Base-by-base conservation (phyloP, 1,139 yeast species). In the Blastobotrys apis region DNA sequence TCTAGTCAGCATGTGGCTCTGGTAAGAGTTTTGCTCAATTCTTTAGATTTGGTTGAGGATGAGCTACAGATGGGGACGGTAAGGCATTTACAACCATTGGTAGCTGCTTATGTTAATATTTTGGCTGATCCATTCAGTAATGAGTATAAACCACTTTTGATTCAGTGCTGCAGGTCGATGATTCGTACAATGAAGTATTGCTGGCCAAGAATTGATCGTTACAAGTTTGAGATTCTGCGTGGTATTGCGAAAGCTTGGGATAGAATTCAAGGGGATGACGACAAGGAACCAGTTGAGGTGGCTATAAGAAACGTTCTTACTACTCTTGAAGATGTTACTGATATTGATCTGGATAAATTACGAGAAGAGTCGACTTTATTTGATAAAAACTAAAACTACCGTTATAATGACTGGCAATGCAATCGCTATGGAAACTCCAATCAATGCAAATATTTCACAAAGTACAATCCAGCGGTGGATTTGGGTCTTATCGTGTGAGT, bases 201-300 rank as follows among this genome's bases (percentile, higher is more conserved):
- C 26, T 63, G 69, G 69, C 63, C 64, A 9, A 55, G 71, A 20
- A 47, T 68, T 1, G 49, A 48, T 1, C 35, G 38, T 0, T 65
- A 68, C 51, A 54, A 59, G 25, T 66, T 56, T 44, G 71, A 66
- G 39, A 46, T 70, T 1, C 36, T 68, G 31, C 65, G 64, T 0
- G 68, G 68, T 33, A 50, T 69, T 33, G 53, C 61, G 0, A 58
- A 63, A 33, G 52, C 58, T 23, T 53, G 44, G 48, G 44, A 44
- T 15, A 39, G 50, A 5, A 27, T 51, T 5, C 47, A 38, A 6
- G 44, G 37, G 9, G 50, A 50, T 12, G 37, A 35, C 12, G 34
- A 35, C 2, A 26, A 6, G 23, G 17, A 17, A 10, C 19, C 17
- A 20, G 29, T 22, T 33, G 29, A 33, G 23, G n/a, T 21, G 15